Evolutionary conservation across 2,329 filamentous ascomycete species (phyloP).

Genomic region (Stachybotrys chartarum): DNA sequence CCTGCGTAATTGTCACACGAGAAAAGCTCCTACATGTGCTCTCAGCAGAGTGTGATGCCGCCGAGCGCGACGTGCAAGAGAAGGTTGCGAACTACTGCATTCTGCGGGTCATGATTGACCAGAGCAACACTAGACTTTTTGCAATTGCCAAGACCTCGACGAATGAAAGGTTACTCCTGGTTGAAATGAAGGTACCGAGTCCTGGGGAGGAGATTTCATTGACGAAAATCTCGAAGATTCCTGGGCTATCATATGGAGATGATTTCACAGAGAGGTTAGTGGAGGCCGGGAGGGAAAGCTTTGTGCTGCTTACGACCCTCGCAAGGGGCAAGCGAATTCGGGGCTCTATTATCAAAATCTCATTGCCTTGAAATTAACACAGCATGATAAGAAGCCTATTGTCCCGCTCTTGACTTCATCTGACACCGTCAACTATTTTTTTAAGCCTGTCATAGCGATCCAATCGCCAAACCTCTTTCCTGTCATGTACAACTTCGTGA

Average conservation of each 20-base stretch:
- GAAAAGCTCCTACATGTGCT: constrained; percentile 17
- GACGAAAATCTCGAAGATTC: constrained; percentile 7
- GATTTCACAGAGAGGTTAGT: constrained; percentile 9
- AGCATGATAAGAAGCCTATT: background rate
- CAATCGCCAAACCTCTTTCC: background rate
- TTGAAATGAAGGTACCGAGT: constrained; percentile 12
- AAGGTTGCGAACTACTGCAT: constrained; percentile 19
- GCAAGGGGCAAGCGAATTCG: background rate
- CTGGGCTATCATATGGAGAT: constrained; percentile 10
- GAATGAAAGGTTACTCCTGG: constrained; percentile 13
- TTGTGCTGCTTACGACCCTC: constrained; percentile 1
- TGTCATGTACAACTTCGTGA: background rate
- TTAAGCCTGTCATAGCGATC: background rate
- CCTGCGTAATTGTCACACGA: constrained; percentile 17
- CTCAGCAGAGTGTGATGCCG: constrained; percentile 4
- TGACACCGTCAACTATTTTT: background rate
- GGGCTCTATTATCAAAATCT: background rate
- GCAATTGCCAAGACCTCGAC: constrained; percentile 14
- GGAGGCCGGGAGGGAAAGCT: background rate
- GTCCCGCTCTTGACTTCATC: background rate
- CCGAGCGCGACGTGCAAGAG: constrained; percentile 5
- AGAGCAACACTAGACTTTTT: constrained; percentile 12
- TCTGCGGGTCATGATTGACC: constrained; percentile 15
- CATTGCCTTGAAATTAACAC: background rate
- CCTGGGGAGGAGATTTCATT: constrained; percentile 2